Evolutionary conservation across 352 stramenopile genomes (phyloP).

Genomic region (Pythium utonaiense): DNA sequence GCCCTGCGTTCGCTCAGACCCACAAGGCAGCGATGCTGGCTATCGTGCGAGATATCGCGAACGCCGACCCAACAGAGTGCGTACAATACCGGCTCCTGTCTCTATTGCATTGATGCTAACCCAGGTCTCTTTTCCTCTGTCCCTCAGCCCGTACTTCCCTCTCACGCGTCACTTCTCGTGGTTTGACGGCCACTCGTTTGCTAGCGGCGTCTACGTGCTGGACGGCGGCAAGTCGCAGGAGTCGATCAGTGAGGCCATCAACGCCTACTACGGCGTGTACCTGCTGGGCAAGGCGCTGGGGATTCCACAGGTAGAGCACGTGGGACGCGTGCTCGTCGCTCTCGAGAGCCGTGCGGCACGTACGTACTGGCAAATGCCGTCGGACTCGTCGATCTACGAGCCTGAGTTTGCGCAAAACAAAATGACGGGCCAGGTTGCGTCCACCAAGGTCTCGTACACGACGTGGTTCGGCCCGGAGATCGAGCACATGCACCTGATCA

Average conservation of each 20-base stretch:
- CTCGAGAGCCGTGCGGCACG: constrained; percentile 92
- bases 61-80: constrained; percentile 54
- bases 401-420: constrained; percentile 72
- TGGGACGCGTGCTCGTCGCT: constrained; percentile 88
- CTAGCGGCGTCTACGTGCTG: constrained; percentile 93
- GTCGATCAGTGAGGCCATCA: constrained; percentile 95
- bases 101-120: background rate
- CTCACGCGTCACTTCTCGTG: constrained; percentile 95
- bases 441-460: constrained; percentile 81
- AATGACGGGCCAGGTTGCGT: constrained; percentile 78
- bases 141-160: constrained; percentile 79
- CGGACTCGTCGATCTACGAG: constrained; percentile 58
- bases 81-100: constrained; percentile 19
- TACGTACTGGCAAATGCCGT: constrained; percentile 96
- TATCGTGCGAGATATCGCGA: constrained; percentile 80
- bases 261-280: constrained; percentile 97
- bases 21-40: constrained; percentile 76
- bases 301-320: constrained; percentile 77
- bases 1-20: constrained; percentile 56
- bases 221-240: constrained; percentile 96
- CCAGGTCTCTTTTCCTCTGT: constrained; percentile 10
- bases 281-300: constrained; percentile 82
- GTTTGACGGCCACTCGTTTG: constrained; percentile 97
- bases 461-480: constrained; percentile 85
- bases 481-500: constrained; percentile 89